Evolutionary conservation across 2,329 filamentous ascomycete genomes (phyloP).

Genomic region (Colletotrichum australisinense): DNA sequence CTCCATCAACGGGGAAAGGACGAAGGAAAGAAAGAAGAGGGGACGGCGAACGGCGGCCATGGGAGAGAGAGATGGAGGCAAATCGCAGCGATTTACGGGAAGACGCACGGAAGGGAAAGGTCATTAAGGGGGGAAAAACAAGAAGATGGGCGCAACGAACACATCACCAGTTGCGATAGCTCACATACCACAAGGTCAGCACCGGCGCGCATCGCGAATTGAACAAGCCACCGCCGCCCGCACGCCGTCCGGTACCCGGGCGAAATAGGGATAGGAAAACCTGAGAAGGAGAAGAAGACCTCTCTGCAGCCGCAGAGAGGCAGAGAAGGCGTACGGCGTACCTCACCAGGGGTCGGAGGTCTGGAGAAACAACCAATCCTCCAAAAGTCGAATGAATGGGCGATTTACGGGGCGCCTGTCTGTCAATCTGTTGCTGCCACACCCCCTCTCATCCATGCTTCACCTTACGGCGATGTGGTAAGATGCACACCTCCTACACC

Average conservation of each 20-base stretch:
- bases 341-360: neutral
- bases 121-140: neutral
- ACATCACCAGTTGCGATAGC: constrained; percentile 19
- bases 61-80: neutral
- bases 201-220: neutral
- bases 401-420: neutral
- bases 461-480: neutral
- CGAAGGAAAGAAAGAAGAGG: neutral
- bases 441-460: neutral
- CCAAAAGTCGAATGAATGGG: neutral
- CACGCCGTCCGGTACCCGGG: too few relatives aligned
- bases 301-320: neutral
- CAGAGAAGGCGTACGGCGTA: neutral
- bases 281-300: neutral
- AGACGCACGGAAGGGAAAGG: neutral
- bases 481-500: neutral
- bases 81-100: neutral
- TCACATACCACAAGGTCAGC: constrained; percentile 23
- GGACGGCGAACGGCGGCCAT: neutral
- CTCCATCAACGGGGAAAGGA: neutral
- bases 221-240: neutral
- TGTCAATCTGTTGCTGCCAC: neutral
- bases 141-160: constrained; percentile 1
- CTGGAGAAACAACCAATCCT: neutral
- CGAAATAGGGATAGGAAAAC: neutral